phyloP scores from a whole-genome alignment of 1,284 basidiomycete genomes.

The Cutaneotrichosporon sp. region DNA sequence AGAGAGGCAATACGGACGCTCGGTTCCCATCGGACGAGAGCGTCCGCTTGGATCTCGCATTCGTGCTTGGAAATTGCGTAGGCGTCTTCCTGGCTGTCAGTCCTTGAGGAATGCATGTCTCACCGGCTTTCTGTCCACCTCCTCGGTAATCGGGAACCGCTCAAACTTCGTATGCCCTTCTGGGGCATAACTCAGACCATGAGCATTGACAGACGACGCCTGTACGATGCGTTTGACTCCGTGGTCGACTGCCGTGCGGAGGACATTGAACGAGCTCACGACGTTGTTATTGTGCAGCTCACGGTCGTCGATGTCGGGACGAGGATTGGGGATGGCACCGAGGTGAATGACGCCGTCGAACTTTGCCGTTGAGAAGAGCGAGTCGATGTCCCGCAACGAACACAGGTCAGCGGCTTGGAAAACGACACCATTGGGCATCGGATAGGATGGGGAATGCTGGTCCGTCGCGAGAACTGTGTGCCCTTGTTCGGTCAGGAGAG shows the following conservation, averaged over 20 bases:
- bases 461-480: slow-evolving; percentile 41
- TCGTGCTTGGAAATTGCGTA: slow-evolving; percentile 43
- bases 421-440: slow-evolving; percentile 1
- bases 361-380: slow-evolving; percentile 18
- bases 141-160: slow-evolving; percentile 35
- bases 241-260: slow-evolving; percentile 39
- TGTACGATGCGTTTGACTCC: slow-evolving; percentile 43
- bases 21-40: slow-evolving; percentile 26
- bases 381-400: slow-evolving; percentile 23
- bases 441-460: slow-evolving; percentile 23
- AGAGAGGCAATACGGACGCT: slow-evolving; percentile 41
- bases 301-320: slow-evolving; percentile 24
- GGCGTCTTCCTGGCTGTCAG: slow-evolving; percentile 30
- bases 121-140: slow-evolving; percentile 25
- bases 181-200: slow-evolving; percentile 33
- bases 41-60: slow-evolving; percentile 44
- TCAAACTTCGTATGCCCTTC: slow-evolving; percentile 26
- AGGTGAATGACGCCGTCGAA: slow-evolving; percentile 47
- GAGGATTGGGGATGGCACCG: slow-evolving; percentile 42
- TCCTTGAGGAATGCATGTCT: slow-evolving; percentile 9
- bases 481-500: slow-evolving; percentile 26
- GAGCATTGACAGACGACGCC: slow-evolving; percentile 43
- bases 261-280: slow-evolving; percentile 34
- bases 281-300: slow-evolving; percentile 46
- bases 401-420: slow-evolving; percentile 33